Conservation (phyloP, 2,329 filamentous ascomycete species). For the Stachybotrys elegans region DNA sequence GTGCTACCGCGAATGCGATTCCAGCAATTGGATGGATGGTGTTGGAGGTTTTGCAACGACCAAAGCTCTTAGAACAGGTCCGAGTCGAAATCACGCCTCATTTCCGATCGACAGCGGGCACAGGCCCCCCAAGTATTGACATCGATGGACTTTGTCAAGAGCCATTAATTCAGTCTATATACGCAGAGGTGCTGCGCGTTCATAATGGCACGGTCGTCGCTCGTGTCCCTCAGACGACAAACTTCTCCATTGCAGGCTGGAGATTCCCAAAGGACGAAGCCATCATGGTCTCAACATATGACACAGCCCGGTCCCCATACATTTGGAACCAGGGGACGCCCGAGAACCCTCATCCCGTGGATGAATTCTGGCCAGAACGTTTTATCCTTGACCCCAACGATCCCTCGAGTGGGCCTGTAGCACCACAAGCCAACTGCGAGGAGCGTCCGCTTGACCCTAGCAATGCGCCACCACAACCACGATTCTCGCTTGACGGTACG, state of each 20-base stretch:
- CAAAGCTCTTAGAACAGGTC: constrained; percentile 7
- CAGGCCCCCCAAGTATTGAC: constrained; percentile 7
- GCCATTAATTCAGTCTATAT: constrained; percentile 28
- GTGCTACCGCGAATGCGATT: constrained; percentile 15
- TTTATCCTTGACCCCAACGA: constrained; percentile 15
- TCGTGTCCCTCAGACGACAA: constrained; percentile 10
- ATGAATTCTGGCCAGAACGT: constrained; percentile 17
- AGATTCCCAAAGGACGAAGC: constrained; percentile 8
- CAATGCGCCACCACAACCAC: background rate
- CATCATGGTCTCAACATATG: constrained; percentile 10
- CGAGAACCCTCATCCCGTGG: constrained; percentile 8
- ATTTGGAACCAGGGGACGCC: constrained; percentile 14
- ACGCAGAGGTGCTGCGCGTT: constrained; percentile 27
- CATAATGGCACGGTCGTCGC: constrained; percentile 14
- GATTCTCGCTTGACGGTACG: constrained; percentile 18
- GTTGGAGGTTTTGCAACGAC: constrained; percentile 9
- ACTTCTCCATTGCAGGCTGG: constrained; percentile 17
- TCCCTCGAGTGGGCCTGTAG: constrained; percentile 12
- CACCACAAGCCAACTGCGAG: background rate
- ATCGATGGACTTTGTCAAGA: constrained; percentile 14
- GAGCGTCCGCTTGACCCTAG: background rate
- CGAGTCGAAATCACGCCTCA: constrained; percentile 11
- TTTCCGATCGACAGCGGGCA: background rate
- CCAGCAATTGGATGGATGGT: constrained; percentile 17
- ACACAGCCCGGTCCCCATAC: constrained; percentile 2